Conservation (phyloP, 805 yeast species). For the Debaryomyces castellii region DNA sequence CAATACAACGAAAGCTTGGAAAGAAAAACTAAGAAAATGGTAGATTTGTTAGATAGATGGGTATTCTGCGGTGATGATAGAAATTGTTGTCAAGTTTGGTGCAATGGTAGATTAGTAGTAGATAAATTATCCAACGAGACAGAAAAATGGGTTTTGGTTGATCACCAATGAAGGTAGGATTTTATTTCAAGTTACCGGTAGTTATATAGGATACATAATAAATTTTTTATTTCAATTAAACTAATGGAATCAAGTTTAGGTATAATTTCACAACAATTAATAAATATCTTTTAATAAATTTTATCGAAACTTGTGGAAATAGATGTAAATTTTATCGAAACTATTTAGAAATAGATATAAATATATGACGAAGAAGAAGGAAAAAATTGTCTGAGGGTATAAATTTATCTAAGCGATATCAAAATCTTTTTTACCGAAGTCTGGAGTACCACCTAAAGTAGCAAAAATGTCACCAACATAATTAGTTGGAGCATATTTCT, state of each 20-base stretch:
- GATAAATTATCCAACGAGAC: slow-evolving; percentile 24
- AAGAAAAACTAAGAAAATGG: slow-evolving; percentile 33
- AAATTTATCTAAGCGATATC: slow-evolving; percentile 3
- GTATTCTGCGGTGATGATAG: slow-evolving; percentile 92
- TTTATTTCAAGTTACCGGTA: background rate
- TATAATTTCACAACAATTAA: too few relatives aligned
- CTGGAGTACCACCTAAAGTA: slow-evolving; percentile 47
- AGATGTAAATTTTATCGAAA: too few relatives aligned
- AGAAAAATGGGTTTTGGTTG: slow-evolving; percentile 5
- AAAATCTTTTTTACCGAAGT: slow-evolving; percentile 33
- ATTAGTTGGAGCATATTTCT: slow-evolving; percentile 42
- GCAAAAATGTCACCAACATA: slow-evolving; percentile 63
- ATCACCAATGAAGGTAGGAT: background rate
- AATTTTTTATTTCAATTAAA: too few relatives aligned
- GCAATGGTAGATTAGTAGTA: slow-evolving; percentile 67
- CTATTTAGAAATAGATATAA: background rate
- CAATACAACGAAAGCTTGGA: slow-evolving; percentile 9
- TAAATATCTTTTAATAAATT: background rate
- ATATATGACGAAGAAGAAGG: background rate
- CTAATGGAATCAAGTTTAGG: background rate
- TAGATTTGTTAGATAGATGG: slow-evolving; percentile 80
- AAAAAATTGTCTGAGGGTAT: background rate
- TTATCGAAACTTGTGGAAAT: too few relatives aligned
- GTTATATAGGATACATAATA: background rate
- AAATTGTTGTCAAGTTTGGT: slow-evolving; percentile 79